Conservation (phyloP, 805 yeast genomes). For the Yarrowia bubula region DNA sequence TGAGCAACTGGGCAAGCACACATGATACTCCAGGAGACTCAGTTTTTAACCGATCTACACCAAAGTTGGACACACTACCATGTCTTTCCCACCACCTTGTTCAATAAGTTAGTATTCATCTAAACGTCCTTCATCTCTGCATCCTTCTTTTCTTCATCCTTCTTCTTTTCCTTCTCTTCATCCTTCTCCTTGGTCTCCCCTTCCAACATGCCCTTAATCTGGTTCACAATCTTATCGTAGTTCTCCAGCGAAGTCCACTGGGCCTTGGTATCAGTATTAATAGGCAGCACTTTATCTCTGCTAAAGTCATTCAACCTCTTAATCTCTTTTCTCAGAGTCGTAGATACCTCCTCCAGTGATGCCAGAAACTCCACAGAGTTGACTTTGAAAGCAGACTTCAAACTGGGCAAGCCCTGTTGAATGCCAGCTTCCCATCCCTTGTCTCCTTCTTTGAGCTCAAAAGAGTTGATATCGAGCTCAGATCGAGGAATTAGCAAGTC, state of each 20-base stretch:
- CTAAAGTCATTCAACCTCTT: conserved; percentile 53
- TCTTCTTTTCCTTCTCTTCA: no score
- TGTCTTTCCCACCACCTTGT: no score
- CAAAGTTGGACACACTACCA: no score
- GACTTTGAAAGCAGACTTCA: conserved; percentile 44
- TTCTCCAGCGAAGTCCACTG: conserved; percentile 62
- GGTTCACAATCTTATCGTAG: conserved; percentile 43
- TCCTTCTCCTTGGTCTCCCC: not conserved
- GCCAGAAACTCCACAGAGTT: conserved; percentile 52
- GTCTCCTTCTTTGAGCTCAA: conserved; percentile 35
- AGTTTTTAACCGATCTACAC: no score
- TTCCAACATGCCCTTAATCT: not conserved
- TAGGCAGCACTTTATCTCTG: conserved; percentile 58
- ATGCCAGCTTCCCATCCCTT: conserved; percentile 34
- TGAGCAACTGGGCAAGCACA: no score
- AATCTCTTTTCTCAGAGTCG: conserved; percentile 62
- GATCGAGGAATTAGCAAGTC: conserved; percentile 9
- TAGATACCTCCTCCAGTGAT: conserved; percentile 57
- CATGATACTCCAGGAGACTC: no score
- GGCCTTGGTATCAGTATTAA: conserved; percentile 67
- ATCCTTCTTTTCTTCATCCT: not conserved
- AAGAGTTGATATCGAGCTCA: conserved; percentile 30
- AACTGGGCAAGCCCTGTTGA: conserved; percentile 32
- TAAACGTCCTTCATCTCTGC: not conserved
- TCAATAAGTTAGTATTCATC: no score